Conservation (phyloP, 805 yeast genomes). For the Metschnikowia baotianmanensis region DNA sequence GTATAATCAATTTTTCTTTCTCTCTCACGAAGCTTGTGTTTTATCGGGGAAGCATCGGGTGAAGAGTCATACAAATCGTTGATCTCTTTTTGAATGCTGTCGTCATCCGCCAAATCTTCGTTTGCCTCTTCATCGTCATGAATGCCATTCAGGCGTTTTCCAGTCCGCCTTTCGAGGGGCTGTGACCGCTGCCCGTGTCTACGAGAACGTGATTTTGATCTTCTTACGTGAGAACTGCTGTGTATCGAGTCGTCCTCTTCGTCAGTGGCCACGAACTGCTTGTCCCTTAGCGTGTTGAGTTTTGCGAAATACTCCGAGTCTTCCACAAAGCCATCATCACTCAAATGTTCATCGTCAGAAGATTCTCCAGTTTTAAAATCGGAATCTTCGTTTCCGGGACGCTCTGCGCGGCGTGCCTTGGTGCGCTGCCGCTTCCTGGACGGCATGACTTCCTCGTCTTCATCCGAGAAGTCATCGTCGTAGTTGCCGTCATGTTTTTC, state of each 20-base stretch:
- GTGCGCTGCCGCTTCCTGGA: slow-evolving; percentile 14
- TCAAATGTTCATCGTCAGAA: slow-evolving; percentile 14
- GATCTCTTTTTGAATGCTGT: slow-evolving; percentile 57
- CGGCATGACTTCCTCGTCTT: slow-evolving; percentile 13
- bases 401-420: slow-evolving; percentile 5
- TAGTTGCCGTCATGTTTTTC: slow-evolving; percentile 11
- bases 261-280: slow-evolving; percentile 37
- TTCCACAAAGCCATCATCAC: slow-evolving; percentile 17
- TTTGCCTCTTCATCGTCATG: slow-evolving; percentile 17
- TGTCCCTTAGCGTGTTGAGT: slow-evolving; percentile 30
- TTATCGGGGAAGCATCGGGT: slow-evolving; percentile 46
- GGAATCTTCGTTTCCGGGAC: slow-evolving; percentile 19
- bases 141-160: slow-evolving; percentile 4
- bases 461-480: slow-evolving; percentile 15
- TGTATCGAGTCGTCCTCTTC: slow-evolving; percentile 30
- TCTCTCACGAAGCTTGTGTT: slow-evolving; percentile 48
- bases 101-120: slow-evolving; percentile 31
- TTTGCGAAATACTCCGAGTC: slow-evolving; percentile 20
- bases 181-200: slow-evolving; percentile 23
- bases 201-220: slow-evolving; percentile 23
- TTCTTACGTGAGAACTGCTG: slow-evolving; percentile 21
- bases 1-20: slow-evolving; percentile 66
- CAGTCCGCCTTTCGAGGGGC: slow-evolving; percentile 21
- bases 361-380: slow-evolving; percentile 18
- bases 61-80: slow-evolving; percentile 62